Evolutionary conservation across 2,329 filamentous ascomycete genomes (phyloP), one percentile per base, ranked within the genome.

Genomic region (Chalara sp.): DNA sequence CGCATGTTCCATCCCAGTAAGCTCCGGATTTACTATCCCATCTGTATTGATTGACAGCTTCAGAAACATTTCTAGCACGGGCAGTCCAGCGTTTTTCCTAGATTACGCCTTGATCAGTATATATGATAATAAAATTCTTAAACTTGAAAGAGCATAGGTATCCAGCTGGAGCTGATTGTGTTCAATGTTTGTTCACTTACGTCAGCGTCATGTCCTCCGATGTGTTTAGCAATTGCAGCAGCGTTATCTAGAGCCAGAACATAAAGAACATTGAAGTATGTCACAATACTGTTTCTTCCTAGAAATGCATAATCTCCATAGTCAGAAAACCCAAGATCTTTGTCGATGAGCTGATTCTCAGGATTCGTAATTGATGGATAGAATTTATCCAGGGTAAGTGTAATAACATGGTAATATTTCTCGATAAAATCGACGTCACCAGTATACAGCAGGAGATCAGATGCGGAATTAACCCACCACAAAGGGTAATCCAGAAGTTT

Each of bases 231-330:
- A 1, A 77, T 68, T 2, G 65, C 60, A 1, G 74, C 72, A 5
- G 73, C 72, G n/a, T 69, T 65, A 1, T 63, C 59, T 1, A 78
- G 65, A 0, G 75, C 73, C 6, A 72, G 65, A 2, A 75, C 68
- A 50, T 78, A 77, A 3, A 78, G 65, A 1, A 72, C 73, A 52
- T 74, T 79, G 68, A 77, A 78, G 53, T 79, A 79, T 0, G 73
- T 76, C 28, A 76, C 70, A 33, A 72, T 63, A 0, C 76, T 75
- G 28, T 62, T 68, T 4, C 76, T 68, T 1, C 68, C 67, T 1
- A 78, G 60, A 55, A 79, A 79, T 0, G 74, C 76, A 55, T 72
- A 79, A 58, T 79, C 76, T 4, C 76, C 75, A 52, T 76, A 76
- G 5, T 61, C 65, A 2, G 62, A 60, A 4, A 54, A 40, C n/a